A percentile compares a stretch with the other conserved stretches of the same genome.
phyloP scores from a whole-genome alignment of 2,329 filamentous ascomycete genomes.

The Apiospora phragmitis region DNA sequence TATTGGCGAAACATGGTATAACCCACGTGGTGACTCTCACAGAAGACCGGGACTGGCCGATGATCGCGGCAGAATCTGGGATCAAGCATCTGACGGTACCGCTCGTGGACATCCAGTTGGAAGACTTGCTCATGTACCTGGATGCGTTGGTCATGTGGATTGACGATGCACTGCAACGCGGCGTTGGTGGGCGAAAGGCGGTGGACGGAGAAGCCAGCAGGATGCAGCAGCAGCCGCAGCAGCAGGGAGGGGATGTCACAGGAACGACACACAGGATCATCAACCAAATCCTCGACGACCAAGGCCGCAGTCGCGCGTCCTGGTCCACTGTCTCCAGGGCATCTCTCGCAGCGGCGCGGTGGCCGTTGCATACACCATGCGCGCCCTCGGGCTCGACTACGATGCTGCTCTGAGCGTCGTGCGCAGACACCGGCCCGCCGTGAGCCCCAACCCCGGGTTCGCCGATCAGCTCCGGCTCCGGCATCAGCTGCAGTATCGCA shows the following conservation, averaged over 20 bases:
- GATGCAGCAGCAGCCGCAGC: not conserved
- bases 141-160: not conserved
- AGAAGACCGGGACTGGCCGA: not conserved
- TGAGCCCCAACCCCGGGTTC: not conserved
- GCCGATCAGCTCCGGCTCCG: slow-evolving; percentile 9
- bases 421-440: not conserved
- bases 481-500: not conserved
- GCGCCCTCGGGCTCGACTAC: not conserved
- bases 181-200: too few species aligned
- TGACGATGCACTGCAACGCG: not conserved
- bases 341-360: slow-evolving; percentile 4
- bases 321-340: slow-evolving; percentile 6
- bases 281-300: not conserved
- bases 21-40: slow-evolving; percentile 4
- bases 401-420: not conserved
- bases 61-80: not conserved
- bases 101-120: not conserved
- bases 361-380: not conserved
- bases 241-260: not conserved
- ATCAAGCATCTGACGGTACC: not conserved
- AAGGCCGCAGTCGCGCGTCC: not conserved
- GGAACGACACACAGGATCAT: not conserved
- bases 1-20: not conserved
- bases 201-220: not conserved
- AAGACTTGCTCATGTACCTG: not conserved